phyloP scores from a whole-genome alignment of 108 stramenopile species.

The Cyclotella baltica region DNA sequence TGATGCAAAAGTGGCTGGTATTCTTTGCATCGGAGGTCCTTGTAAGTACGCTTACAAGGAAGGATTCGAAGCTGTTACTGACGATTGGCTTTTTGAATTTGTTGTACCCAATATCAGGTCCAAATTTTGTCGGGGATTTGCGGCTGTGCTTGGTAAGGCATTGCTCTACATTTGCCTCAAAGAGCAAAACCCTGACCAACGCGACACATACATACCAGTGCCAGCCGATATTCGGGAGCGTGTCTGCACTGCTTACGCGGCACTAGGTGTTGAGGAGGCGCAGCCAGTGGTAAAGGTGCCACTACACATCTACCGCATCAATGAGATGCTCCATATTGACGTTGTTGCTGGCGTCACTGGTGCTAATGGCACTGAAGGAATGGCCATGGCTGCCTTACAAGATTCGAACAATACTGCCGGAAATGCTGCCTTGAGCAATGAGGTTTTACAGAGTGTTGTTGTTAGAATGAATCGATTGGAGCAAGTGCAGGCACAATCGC shows the following conservation, averaged over 20 bases:
- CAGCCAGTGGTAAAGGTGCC: slow-evolving; percentile 3
- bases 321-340: not conserved
- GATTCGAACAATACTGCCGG: not conserved
- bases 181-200: too few species aligned
- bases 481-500: not conserved
- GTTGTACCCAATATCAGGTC: too few species aligned
- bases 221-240: not conserved
- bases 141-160: too few species aligned
- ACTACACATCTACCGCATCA: not conserved
- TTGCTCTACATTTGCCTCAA: too few species aligned
- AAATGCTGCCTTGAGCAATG: not conserved
- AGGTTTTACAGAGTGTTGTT: not conserved
- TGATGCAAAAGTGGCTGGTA: too few species aligned
- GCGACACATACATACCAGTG: too few species aligned
- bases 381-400: not conserved
- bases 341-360: not conserved
- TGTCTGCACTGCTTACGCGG: not conserved
- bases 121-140: too few species aligned
- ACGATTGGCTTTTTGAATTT: too few species aligned
- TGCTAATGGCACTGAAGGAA: not conserved
- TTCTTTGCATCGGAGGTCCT: too few species aligned
- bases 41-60: too few species aligned
- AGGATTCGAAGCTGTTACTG: too few species aligned
- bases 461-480: not conserved
- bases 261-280: not conserved